Evolutionary conservation across 108 stramenopile species (phyloP), one percentile per base, ranked within the genome.

Genomic region (Nitzschia inconspicua): DNA sequence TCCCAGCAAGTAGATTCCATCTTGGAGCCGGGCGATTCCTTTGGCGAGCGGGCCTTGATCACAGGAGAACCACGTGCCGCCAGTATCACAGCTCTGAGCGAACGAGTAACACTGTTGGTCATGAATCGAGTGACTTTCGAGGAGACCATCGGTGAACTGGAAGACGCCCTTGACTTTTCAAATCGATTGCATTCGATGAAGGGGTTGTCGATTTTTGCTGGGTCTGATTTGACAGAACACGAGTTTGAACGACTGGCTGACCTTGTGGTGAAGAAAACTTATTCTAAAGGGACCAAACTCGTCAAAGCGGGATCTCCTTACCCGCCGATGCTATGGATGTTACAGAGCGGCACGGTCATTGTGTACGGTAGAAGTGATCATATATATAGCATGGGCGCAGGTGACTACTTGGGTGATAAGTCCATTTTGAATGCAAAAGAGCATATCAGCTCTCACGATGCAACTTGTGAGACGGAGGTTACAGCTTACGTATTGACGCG

Each of bases 1-100:
- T 49, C 48, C 11, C 24, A 50, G 28, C 4, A 26, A 22, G 23
- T 23, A n/a, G 65, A 66, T 56, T 42, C 43, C 10, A 35, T 39
- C 13, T 51, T 68, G 13, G 14, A 24, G 29, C 11, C 10, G 22
- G 89, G 94, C 22, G 89, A 93, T 54, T 89, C 69, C 57, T 95
- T 96, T 70, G 96, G 96, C 36, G 95, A 97, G 65, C 74, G 91
- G 23, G 89, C 95, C 9, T 73, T 97, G 16, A 76, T 96, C 43
- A 92, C 90, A 13, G 93, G 91, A 14, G 93, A 95, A 27, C 93
- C 92, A 0, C 79, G 95, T 31, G 66, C 52, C 9, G 86, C 86
- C 31, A 85, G 84, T 51, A 57, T 79, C 16, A 68, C 70, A 19
- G 91, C 93, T 0, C 48, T 72, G 28, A 59, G 60, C 24, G 43